Percentiles rank a stretch among this genome's conserved stretches.
These are phyloP conservation scores for Asterella californica DNA, from an alignment of 225 moss, liverwort and hornwort genomes.

Conservation along the genomic window DNA sequence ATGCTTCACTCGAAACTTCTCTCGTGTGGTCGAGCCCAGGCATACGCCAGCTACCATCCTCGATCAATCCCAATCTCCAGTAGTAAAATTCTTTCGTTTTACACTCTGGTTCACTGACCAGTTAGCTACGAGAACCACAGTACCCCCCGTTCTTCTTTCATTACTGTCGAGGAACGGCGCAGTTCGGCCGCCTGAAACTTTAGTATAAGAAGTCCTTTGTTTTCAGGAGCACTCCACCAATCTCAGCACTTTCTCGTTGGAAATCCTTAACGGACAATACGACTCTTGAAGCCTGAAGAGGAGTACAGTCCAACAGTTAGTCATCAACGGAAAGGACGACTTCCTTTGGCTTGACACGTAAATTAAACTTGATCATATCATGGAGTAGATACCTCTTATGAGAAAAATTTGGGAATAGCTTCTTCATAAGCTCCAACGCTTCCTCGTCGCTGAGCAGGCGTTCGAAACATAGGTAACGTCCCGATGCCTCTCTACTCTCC, in stretches of 20 bases:
- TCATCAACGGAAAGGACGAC: neutral
- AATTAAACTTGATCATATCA: neutral
- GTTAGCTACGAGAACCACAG: neutral
- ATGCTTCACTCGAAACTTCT: neutral
- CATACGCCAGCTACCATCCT: neutral
- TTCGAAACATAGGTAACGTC: slow-evolving; percentile 65
- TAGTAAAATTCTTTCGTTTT: neutral
- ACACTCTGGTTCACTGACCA: neutral
- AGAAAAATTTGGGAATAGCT: slow-evolving; percentile 18
- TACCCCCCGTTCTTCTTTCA: neutral
- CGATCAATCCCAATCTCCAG: neutral
- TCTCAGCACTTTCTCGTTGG: slow-evolving; percentile 28
- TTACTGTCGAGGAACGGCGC: neutral
- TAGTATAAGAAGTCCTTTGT: neutral
- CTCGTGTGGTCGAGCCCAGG: neutral
- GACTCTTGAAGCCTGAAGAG: slow-evolving; percentile 17
- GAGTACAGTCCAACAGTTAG: neutral
- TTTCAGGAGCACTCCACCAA: slow-evolving; percentile 7
- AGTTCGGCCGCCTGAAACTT: neutral
- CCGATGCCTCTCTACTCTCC: slow-evolving; percentile 55
- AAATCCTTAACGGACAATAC: slow-evolving; percentile 25
- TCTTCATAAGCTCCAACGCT: slow-evolving; percentile 22
- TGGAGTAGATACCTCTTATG: slow-evolving; percentile 5
- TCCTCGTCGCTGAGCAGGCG: slow-evolving; percentile 30
- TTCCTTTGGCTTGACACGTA: neutral